Percentiles rank a stretch among this genome's conserved stretches.
Evolutionary conservation across 306 rosid species (phyloP).

Genomic region (Sindora glabra): DNA sequence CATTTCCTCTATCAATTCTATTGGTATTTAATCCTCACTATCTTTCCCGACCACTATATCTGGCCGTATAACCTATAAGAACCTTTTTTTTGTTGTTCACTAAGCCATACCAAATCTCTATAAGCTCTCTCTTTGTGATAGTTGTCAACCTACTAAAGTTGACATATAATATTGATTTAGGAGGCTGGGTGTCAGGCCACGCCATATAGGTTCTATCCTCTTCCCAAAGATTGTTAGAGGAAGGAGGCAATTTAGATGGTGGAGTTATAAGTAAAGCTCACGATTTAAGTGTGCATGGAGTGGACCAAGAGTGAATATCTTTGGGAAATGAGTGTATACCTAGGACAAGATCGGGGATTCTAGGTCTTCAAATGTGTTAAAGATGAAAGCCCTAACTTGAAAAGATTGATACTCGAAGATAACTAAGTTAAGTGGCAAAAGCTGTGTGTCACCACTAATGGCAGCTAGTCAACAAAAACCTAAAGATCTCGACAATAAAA

Average conservation of each 20-base stretch:
- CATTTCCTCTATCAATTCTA: constrained; percentile 23
- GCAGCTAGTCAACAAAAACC: constrained; percentile 5
- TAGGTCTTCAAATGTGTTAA: too few species aligned
- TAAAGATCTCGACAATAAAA: constrained; percentile 51
- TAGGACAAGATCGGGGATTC: too few species aligned
- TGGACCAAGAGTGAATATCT: too few species aligned
- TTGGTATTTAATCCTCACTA: background rate
- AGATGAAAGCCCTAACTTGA: too few species aligned
- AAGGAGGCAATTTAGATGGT: background rate
- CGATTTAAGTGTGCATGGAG: constrained; percentile 30
- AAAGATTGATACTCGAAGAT: too few species aligned
- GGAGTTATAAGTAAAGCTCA: background rate
- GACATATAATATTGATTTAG: constrained; percentile 40
- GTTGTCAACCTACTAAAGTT: constrained; percentile 40
- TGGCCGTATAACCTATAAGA: constrained; percentile 46
- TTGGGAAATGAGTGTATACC: too few species aligned
- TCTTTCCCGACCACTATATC: background rate
- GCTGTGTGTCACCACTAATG: too few species aligned
- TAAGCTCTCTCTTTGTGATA: background rate
- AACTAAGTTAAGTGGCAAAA: constrained; percentile 25
- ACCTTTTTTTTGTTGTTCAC: constrained; percentile 33
- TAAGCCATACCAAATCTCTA: constrained; percentile 59
- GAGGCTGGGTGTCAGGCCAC: too few species aligned
- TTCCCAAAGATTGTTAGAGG: background rate
- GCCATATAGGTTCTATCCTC: constrained; percentile 31